Conservation (phyloP, 2,329 filamentous ascomycete species). For the Pseudogymnoascus sp. region DNA sequence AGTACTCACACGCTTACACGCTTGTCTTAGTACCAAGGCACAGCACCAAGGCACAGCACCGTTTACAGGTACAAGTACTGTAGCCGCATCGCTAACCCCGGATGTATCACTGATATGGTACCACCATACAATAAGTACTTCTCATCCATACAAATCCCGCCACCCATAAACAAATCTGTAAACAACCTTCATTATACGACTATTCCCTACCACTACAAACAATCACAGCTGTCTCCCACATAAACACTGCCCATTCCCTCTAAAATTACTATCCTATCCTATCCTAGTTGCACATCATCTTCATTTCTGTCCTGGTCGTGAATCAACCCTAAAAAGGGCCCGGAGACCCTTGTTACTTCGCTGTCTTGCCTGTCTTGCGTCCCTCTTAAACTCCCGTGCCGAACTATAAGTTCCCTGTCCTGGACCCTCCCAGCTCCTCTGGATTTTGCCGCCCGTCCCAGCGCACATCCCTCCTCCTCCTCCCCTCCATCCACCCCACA, state of each 20-base stretch:
- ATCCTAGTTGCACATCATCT: background rate
- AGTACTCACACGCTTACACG: background rate
- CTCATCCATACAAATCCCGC: background rate
- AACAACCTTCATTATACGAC: background rate
- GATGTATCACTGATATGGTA: background rate
- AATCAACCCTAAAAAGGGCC: no score
- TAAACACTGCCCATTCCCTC: background rate
- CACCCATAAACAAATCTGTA: conserved; percentile 1
- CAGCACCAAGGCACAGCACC: background rate
- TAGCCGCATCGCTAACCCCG: background rate
- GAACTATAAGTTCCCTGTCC: background rate
- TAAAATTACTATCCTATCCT: background rate
- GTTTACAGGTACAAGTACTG: background rate
- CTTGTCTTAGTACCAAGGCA: background rate
- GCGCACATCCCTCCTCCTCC: background rate
- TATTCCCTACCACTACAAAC: background rate
- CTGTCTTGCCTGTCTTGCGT: background rate
- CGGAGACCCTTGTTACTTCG: background rate
- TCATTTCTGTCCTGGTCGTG: background rate
- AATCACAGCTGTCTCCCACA: background rate
- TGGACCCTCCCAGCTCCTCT: background rate
- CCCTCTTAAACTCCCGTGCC: background rate
- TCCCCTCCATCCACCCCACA: background rate
- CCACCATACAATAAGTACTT: background rate
- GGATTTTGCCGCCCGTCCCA: background rate